Evolutionary conservation across 192 early-diverging fungal species (phyloP), one percentile per base, ranked within the genome.

Genomic region (Coemansia erecta): DNA sequence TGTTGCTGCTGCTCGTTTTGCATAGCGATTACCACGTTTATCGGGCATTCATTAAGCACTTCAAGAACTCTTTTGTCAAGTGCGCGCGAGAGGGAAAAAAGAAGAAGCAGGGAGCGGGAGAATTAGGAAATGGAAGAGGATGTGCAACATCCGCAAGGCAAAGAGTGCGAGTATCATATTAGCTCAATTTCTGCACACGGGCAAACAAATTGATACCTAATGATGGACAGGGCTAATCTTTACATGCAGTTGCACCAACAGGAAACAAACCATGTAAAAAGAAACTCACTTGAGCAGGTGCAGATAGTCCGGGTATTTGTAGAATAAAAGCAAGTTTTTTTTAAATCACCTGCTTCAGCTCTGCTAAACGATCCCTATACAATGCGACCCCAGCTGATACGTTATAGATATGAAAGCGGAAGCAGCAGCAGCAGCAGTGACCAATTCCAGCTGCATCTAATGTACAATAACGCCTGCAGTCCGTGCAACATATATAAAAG

Each of bases 381-480:
- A 43, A 43, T 43, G 42, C 42, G 8, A 43, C 2, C 28, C 2
- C 28, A 5, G 28, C 28, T 31, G 28, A 31, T 31, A 31, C 28
- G 28, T 31, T 31, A 31, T 31, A 31, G 28, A 31, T 31, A 31
- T 31, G 28, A 31, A 31, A 31, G 28, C 28, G 28, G 4, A 31
- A n/a, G n/a, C n/a, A n/a, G n/a, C n/a, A n/a, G n/a, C n/a, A 7
- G 28, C 28, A 31, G 28, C 28, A 31, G 28, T 31, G 28, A 31
- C 28, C 28, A 13, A 9, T 23, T 49, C 21, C 13, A 24, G 24
- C 47, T 49, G 47, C 47, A 49, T 19, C 22, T 24, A 24, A 49
- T 23, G 47, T 23, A 49, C 47, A 49, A 49, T 49, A 49, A 49
- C 47, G 47, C 47, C 28, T 49, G 47, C 47, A 49, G 47, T 49